A percentile compares a stretch with the other conserved stretches of the same genome.
These are phyloP conservation scores for Metschnikowia picachoensis DNA, from an alignment of 805 yeast genomes.

Conservation along the genomic window DNA sequence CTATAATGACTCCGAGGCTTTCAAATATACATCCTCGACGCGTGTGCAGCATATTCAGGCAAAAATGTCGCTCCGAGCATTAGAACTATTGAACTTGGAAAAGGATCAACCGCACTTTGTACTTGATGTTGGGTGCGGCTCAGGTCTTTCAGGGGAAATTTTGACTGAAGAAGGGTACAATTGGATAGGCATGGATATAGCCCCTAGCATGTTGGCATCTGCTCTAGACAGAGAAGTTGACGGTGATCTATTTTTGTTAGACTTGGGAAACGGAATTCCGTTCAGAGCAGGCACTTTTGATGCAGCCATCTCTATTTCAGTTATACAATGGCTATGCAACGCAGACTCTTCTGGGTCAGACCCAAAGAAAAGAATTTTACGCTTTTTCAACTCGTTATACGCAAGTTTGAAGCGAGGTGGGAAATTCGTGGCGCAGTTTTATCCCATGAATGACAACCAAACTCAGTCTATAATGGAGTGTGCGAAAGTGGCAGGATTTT, in stretches of 20 bases:
- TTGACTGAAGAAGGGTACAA: constrained; percentile 87
- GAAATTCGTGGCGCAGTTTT: constrained; percentile 94
- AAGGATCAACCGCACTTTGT: constrained; percentile 57
- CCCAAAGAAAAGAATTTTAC: constrained; percentile 74
- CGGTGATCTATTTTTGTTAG: constrained; percentile 88
- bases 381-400: constrained; percentile 85
- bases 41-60: constrained; percentile 99
- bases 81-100: constrained; percentile 78
- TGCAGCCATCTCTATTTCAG: constrained; percentile 92
- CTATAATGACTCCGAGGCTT: constrained; percentile 86
- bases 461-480: constrained; percentile 71
- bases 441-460: constrained; percentile 88
- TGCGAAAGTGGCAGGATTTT: constrained; percentile 93
- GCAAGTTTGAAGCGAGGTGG: constrained; percentile 90
- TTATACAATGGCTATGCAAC: constrained; percentile 96
- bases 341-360: constrained; percentile 82
- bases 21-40: constrained; percentile 85
- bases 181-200: constrained; percentile 96
- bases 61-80: constrained; percentile 90
- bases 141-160: constrained; percentile 93
- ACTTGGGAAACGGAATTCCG: constrained; percentile 92
- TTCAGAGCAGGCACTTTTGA: constrained; percentile 96
- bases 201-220: constrained; percentile 93
- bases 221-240: constrained; percentile 90
- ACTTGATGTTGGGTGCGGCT: constrained; percentile 95